Conservation (phyloP, 2,329 filamentous ascomycete genomes). For the Epichloe hybrida region DNA sequence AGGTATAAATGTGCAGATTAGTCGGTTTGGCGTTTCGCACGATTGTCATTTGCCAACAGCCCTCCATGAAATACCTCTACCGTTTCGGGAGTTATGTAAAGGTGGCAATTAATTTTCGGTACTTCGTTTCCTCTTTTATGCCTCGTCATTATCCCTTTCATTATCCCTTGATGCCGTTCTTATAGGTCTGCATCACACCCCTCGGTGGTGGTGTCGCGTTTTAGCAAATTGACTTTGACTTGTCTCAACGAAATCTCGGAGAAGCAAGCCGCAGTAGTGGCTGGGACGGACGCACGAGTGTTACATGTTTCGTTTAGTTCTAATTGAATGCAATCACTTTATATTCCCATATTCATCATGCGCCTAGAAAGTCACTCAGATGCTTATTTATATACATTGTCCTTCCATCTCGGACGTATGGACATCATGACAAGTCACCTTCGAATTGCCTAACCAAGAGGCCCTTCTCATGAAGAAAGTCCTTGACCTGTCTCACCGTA, state of each 20-base stretch:
- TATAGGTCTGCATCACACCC: background rate
- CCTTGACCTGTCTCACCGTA: slow-evolving; percentile 88
- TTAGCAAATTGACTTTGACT: background rate
- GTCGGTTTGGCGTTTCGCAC: background rate
- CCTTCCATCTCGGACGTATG: background rate
- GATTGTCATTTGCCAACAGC: background rate
- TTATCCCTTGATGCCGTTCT: background rate
- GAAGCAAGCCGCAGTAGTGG: background rate
- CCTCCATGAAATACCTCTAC: background rate
- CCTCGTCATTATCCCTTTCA: too few relatives aligned
- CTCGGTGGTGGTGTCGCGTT: background rate
- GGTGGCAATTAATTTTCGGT: background rate
- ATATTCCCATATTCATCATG: background rate
- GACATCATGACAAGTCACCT: slow-evolving; percentile 25
- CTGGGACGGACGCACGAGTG: background rate
- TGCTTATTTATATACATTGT: background rate
- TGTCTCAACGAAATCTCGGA: background rate
- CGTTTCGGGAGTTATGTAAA: background rate
- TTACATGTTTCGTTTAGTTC: background rate
- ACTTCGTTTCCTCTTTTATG: background rate
- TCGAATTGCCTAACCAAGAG: slow-evolving; percentile 73
- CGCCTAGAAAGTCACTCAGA: background rate
- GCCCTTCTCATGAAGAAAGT: slow-evolving; percentile 56
- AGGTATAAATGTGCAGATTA: background rate
- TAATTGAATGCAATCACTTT: background rate